These are phyloP conservation scores for Apiospora saccharicola DNA, from an alignment of 2,329 filamentous ascomycete species.

Conservation along the genomic window DNA sequence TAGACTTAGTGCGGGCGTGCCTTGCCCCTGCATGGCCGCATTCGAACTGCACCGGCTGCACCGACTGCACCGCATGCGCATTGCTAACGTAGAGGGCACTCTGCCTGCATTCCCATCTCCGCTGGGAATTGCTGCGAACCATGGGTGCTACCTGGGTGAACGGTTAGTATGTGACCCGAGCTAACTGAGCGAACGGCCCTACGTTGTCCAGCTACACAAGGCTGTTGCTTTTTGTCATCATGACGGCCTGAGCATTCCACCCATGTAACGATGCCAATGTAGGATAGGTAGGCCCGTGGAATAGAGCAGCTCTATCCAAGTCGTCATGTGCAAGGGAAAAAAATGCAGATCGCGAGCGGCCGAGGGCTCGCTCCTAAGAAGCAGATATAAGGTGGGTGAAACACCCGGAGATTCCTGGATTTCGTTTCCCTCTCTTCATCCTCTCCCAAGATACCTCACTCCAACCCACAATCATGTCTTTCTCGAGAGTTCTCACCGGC, in stretches of 20 bases:
- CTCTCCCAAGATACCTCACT: conserved; percentile 75
- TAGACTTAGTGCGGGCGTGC: neutral
- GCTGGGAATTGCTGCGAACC: neutral
- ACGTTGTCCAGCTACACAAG: neutral
- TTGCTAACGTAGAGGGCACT: conserved; percentile 3
- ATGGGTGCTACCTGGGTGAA: no score
- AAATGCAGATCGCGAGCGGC: neutral
- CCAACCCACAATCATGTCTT: conserved; percentile 62
- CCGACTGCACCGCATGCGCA: neutral
- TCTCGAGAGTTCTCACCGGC: conserved; percentile 25
- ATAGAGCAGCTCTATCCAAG: neutral
- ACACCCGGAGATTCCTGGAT: no score
- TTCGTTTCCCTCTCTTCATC: neutral
- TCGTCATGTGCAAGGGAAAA: neutral
- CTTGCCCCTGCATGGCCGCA: conserved; percentile 10
- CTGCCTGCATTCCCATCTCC: neutral
- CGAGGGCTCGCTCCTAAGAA: neutral
- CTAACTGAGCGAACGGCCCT: neutral
- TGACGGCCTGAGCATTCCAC: neutral
- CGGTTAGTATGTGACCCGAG: neutral
- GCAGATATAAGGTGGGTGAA: conserved; percentile 10
- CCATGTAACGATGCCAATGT: neutral
- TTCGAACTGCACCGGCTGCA: neutral
- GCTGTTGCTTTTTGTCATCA: conserved; percentile 8
- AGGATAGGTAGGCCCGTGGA: neutral